Evolutionary conservation across 2,329 filamentous ascomycete genomes (phyloP).

Genomic region (Rutstroemia sp.): DNA sequence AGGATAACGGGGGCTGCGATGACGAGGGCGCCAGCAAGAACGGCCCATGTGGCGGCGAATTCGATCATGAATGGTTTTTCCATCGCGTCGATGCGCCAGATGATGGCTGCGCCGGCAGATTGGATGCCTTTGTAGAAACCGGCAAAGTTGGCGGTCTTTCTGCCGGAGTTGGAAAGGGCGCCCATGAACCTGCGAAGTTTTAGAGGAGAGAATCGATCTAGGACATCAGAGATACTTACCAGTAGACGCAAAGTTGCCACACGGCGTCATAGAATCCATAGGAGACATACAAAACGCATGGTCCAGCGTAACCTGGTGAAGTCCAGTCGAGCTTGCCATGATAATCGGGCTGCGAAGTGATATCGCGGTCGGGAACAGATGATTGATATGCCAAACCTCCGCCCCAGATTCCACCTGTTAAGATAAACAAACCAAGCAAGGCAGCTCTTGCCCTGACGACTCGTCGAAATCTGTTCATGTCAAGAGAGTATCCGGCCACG

Average conservation of each 20-base stretch:
- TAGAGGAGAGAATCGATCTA: slow-evolving; percentile 26
- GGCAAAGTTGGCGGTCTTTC: slow-evolving; percentile 81
- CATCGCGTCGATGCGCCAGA: slow-evolving; percentile 59
- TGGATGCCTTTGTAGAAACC: slow-evolving; percentile 86
- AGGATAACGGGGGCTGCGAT: slow-evolving; percentile 72
- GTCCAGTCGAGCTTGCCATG: slow-evolving; percentile 32
- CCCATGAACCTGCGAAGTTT: slow-evolving; percentile 68
- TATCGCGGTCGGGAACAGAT: slow-evolving; percentile 40
- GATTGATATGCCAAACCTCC: slow-evolving; percentile 71
- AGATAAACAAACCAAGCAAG: slow-evolving; percentile 50
- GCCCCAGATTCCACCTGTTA: slow-evolving; percentile 74
- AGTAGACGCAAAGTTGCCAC: slow-evolving; percentile 86
- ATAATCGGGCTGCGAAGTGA: slow-evolving; percentile 42
- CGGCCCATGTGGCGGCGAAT: slow-evolving; percentile 67
- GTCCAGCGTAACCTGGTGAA: slow-evolving; percentile 58
- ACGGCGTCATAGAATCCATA: slow-evolving; percentile 82
- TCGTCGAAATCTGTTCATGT: slow-evolving; percentile 50
- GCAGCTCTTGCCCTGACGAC: slow-evolving; percentile 57
- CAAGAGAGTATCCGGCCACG: slow-evolving; percentile 63
- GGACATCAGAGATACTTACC: slow-evolving; percentile 55
- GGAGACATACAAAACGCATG: slow-evolving; percentile 81
- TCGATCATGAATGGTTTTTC: slow-evolving; percentile 59
- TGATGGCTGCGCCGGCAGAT: slow-evolving; percentile 70
- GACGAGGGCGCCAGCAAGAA: slow-evolving; percentile 65
- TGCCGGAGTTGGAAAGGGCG: slow-evolving; percentile 78